Percentiles rank a stretch among this genome's conserved stretches.
Evolutionary conservation across 2,329 filamentous ascomycete genomes (phyloP).

Genomic region (Aspergillus pseudoterreus): DNA sequence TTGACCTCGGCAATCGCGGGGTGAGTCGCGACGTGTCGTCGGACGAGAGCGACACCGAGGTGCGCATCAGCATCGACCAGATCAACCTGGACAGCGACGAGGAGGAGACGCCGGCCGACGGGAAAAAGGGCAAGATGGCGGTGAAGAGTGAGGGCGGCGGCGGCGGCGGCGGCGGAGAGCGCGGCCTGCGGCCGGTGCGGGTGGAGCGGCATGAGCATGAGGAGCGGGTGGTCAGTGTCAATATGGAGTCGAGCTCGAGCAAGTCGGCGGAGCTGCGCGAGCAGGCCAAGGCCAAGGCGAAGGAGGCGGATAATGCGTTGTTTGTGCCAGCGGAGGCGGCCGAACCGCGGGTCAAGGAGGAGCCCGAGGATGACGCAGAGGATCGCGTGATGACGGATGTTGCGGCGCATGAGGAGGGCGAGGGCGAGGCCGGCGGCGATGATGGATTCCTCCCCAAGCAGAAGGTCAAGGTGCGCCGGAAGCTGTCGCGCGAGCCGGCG

Average conservation of each 20-base stretch:
- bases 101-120: constrained; percentile 25
- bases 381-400: constrained; percentile 34
- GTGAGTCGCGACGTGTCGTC: constrained; percentile 30
- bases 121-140: constrained; percentile 33
- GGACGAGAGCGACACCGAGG: constrained; percentile 46
- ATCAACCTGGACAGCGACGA: constrained; percentile 56
- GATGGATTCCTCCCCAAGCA: constrained; percentile 33
- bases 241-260: constrained; percentile 50
- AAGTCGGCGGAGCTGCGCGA: constrained; percentile 41
- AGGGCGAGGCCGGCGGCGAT: constrained; percentile 22
- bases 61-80: constrained; percentile 54
- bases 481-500: constrained; percentile 20
- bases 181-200: constrained; percentile 50
- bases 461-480: constrained; percentile 33
- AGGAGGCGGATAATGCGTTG: constrained; percentile 21
- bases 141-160: constrained; percentile 18
- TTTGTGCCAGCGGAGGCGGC: constrained; percentile 18
- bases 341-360: constrained; percentile 48
- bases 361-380: constrained; percentile 49
- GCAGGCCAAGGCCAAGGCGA: constrained; percentile 30
- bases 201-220: constrained; percentile 54
- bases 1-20: constrained; percentile 20
- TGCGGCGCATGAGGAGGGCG: constrained; percentile 25
- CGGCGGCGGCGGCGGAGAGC: constrained; percentile 7
- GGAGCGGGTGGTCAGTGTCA: constrained; percentile 52